Base-by-base conservation (phyloP, 352 stramenopile genomes). In the Phytopythium aichiense region DNA sequence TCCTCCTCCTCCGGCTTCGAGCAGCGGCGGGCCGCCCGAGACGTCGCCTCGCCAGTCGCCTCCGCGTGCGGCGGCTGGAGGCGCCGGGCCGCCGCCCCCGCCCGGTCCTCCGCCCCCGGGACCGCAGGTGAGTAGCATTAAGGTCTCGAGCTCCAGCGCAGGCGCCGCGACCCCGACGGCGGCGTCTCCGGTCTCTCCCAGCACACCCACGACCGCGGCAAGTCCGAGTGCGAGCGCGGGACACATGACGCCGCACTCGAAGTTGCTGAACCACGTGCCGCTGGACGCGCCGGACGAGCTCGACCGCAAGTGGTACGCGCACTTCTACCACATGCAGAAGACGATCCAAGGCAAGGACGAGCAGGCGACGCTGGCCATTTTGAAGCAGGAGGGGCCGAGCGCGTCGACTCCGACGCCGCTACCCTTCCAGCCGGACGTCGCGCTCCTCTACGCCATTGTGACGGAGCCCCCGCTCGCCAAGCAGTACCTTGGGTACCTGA, bases 241-340 rank as follows among this genome's bases (percentile, higher is more conserved):
- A 2, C 62, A 67, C 4, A 58, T 67, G 11, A 78, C 77, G 12
- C 86, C 86, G 1, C 66, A 74, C 51, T 94, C 84, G 12, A 92
- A 91, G 61, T 66, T 94, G 8, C 63, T 94, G 33, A 88, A 83
- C 33, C 80, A 92, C 52, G 52, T 78, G 45, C 84, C 86, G 38
- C 72, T 92, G n/a, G 86, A 95, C 33, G 70, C 67, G 0, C 77
- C 86, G 0, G 86, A 95, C 30, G 86, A 95, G 48, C 62, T 93
- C 42, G 86, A 95, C 45, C 81, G 86, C 51, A 95, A 95, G 58
- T 95, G 86, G 86, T 92, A 89, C 46, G 83, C 82, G 45, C 86
- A 94, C 51, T 93, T 88, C 53, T 91, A 92, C 56, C 80, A 91
- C 65, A 87, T 92, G 76, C 86, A 93, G 52, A 94, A 93, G 64